Evolutionary conservation across 768 basidiomycete genomes (phyloP), one percentile per base, ranked within the genome.

Genomic region (Suillus tomentosus): DNA sequence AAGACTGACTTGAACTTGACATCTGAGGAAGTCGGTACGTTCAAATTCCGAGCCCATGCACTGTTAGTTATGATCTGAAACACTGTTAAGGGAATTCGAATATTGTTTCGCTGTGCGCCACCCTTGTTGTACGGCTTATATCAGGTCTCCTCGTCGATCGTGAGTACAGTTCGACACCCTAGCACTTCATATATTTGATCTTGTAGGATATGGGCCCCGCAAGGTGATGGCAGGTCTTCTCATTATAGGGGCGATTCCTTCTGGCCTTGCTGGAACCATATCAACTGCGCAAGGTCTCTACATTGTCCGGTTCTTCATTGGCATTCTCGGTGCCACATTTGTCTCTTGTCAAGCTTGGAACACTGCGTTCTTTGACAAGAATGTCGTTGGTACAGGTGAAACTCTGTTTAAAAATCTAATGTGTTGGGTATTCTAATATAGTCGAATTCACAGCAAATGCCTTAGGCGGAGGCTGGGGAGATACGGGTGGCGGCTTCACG

Each of bases 281-380:
- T 71, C 75, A 47, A 79, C 64, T 59, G 81, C 79, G 1, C 27
- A 60, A 2, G 77, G 80, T 0, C 76, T 86, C 0, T 81, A 82
- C 61, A 67, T 72, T 3, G 48, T 85, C 40, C 79, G 87, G 0
- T 87, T 87, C 70, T 85, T 87, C 70, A 85, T 87, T 56, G 85
- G 86, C 13, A 83, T 87, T 53, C 77, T 87, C 3, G 87, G 87
- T 8, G 87, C 76, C 0, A 84, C 85, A 1, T 88, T 89, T 64
- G 85, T 88, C 1, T 80, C 86, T 5, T 86, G 85, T 65, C 82
- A 86, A 61, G 81, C 82, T 3, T 86, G 87, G 84, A 85, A 86
- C 10, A 85, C 87, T 0, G 75, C 74, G 3, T 87, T 88, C 73
- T 88, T 84, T 70, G 85, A 87, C 71, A 86, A 81, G 53, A 72